Base-by-base conservation (phyloP, 225 moss, liverwort and hornwort species). In the Antitrichia curtipendula region DNA sequence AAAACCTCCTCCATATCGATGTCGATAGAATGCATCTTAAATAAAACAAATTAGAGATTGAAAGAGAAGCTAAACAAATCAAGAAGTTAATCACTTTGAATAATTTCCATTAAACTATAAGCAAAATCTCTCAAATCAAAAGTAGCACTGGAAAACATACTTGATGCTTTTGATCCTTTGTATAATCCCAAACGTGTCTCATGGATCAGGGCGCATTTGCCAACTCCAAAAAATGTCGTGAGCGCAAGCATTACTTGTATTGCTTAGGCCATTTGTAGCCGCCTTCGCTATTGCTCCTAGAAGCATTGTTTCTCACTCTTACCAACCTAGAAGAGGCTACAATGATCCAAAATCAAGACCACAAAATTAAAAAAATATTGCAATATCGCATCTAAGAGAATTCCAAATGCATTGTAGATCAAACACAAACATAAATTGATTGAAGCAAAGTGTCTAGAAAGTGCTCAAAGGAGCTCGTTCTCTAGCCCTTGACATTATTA, bases 131-230 rank as follows among this genome's bases (percentile, higher is more conserved):
- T 34, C 38, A 62, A n/a, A 73, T 66, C 2, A 29, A 60, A 84
- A 68, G 47, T 43, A 63, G 41, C 40, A 77, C 11, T 38, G 12
- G 6, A 71, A 40, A 49, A 45, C n/a, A 53, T 74, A 92, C 91
- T 93, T 95, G 92, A 80, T 95, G 88, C 6, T 92, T 89, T 5
- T 92, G 78, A 72, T 93, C 95, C 78, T 87, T 95, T 32, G 95
- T 88, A 70, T 96, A 94, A 31, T 56, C 75, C 95, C 93, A 96
- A 57, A 97, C 9, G 81, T 80, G 81, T 89, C 93, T 95, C 59
- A 92, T 61, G 34, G 92, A 88, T 95, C 63, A 1, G 84, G 14
- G 24, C 89, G 89, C 60, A 78, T 88, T 93, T 84, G 9, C 65
- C 88, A 45, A 91, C 79, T 31, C 94, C 92, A 41, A 93, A 81